A percentile compares a stretch with the other conserved stretches of the same genome.
phyloP scores from a whole-genome alignment of 306 rosid species.

The Datisca glomerata region DNA sequence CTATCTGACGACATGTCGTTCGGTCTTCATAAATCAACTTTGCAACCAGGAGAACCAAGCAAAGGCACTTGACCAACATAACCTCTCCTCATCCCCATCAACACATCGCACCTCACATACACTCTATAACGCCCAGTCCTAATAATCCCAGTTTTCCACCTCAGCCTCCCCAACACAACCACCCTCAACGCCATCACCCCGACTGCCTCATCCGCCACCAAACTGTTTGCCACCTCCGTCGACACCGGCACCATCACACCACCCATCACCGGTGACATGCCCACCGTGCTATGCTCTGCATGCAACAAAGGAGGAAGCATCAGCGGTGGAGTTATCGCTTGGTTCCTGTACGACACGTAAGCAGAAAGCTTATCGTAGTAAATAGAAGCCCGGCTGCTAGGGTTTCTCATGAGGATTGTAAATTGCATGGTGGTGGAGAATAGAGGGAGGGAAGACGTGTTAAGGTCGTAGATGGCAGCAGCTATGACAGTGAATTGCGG shows the following conservation, averaged over 20 bases:
- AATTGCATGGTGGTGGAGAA: slow-evolving; percentile 57
- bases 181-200: slow-evolving; percentile 58
- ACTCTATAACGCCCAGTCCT: slow-evolving; percentile 40
- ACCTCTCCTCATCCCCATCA: slow-evolving; percentile 64
- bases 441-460: slow-evolving; percentile 31
- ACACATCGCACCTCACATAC: slow-evolving; percentile 50
- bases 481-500: slow-evolving; percentile 49
- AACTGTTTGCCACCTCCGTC: slow-evolving; percentile 29
- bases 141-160: slow-evolving; percentile 60
- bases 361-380: slow-evolving; percentile 48
- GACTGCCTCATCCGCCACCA: slow-evolving; percentile 35
- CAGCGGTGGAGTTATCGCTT: slow-evolving; percentile 54
- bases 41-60: slow-evolving; percentile 47
- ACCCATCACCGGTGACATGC: background rate
- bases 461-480: slow-evolving; percentile 54
- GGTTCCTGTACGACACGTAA: slow-evolving; percentile 42
- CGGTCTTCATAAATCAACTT: slow-evolving; percentile 55
- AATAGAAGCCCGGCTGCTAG: slow-evolving; percentile 54
- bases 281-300: slow-evolving; percentile 44
- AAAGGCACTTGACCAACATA: slow-evolving; percentile 68
- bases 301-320: slow-evolving; percentile 51
- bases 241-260: slow-evolving; percentile 40
- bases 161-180: slow-evolving; percentile 49
- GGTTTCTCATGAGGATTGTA: slow-evolving; percentile 57
- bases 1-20: too few species aligned